phyloP scores from a whole-genome alignment of 2,329 filamentous ascomycete genomes.

The Colletotrichum brevisporum region DNA sequence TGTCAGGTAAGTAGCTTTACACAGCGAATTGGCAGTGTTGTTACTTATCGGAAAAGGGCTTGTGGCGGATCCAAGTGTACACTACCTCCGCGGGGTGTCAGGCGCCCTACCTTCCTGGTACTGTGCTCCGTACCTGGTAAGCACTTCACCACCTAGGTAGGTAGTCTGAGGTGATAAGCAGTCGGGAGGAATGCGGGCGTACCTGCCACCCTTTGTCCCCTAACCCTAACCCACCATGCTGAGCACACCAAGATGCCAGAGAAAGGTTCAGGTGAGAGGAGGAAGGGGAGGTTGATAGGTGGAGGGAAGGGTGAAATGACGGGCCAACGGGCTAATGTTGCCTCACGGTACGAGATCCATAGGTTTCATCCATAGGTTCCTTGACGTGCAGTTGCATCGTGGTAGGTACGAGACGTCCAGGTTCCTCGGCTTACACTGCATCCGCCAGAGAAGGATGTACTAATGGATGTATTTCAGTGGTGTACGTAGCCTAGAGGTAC shows the following conservation, averaged over 20 bases:
- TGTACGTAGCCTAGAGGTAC: not conserved
- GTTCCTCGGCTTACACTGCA: too few species aligned
- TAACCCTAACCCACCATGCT: not conserved
- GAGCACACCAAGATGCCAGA: not conserved
- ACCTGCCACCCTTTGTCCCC: not conserved
- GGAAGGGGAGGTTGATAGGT: not conserved
- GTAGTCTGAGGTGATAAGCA: too few species aligned
- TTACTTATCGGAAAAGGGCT: not conserved
- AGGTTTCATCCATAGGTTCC: too few species aligned
- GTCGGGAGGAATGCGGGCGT: not conserved
- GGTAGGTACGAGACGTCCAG: too few species aligned
- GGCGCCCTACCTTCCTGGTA: too few species aligned
- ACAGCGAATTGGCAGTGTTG: not conserved
- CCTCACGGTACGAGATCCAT: too few species aligned
- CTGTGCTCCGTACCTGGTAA: too few species aligned
- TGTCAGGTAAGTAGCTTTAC: not conserved
- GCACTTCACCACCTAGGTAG: too few species aligned
- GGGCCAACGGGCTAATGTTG: not conserved
- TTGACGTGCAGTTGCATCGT: too few species aligned
- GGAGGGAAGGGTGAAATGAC: not conserved
- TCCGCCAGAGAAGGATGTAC: too few species aligned
- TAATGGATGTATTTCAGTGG: not conserved
- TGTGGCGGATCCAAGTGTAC: not conserved
- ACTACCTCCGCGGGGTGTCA: too few species aligned
- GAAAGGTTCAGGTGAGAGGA: not conserved